A percentile compares a stretch with the other conserved stretches of the same genome.
Evolutionary conservation across 805 yeast species (phyloP).

Genomic region (Metschnikowia borealis): DNA sequence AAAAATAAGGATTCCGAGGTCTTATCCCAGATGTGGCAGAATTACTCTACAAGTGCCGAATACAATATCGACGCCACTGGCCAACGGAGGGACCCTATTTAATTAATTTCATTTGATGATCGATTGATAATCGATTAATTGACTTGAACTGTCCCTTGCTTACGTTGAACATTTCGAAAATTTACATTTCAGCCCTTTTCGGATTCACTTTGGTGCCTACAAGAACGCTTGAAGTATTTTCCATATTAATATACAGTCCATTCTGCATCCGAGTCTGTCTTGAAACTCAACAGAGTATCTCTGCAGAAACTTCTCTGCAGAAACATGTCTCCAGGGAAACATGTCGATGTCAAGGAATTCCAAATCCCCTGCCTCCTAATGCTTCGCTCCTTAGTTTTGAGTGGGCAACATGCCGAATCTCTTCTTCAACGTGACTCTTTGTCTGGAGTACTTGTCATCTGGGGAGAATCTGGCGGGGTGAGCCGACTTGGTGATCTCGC

Average conservation of each 20-base stretch:
- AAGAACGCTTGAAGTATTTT: neutral
- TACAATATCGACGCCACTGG: slow-evolving; percentile 67
- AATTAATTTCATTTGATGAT: neutral
- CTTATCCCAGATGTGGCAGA: slow-evolving; percentile 75
- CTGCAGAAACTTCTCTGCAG: neutral
- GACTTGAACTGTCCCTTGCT: neutral
- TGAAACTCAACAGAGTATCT: neutral
- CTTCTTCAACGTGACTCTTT: slow-evolving; percentile 96
- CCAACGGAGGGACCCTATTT: slow-evolving; percentile 52
- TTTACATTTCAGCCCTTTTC: too few relatives aligned
- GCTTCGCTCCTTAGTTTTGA: slow-evolving; percentile 33
- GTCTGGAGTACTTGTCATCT: slow-evolving; percentile 98
- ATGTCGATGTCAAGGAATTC: neutral
- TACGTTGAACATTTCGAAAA: too few relatives aligned
- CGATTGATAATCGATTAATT: neutral
- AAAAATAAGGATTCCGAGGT: slow-evolving; percentile 68
- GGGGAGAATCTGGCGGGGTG: slow-evolving; percentile 99
- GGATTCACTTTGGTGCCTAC: neutral
- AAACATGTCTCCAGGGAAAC: neutral
- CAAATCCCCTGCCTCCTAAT: too few relatives aligned
- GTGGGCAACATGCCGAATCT: slow-evolving; percentile 87
- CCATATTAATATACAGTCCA: slow-evolving; percentile 1
- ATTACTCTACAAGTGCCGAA: slow-evolving; percentile 64
- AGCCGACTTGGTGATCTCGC: slow-evolving; percentile 97
- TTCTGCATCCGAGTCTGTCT: neutral